These are phyloP conservation scores for Streptanthus diversifolius DNA, from an alignment of 345 rosid genomes.

Conservation along the genomic window DNA sequence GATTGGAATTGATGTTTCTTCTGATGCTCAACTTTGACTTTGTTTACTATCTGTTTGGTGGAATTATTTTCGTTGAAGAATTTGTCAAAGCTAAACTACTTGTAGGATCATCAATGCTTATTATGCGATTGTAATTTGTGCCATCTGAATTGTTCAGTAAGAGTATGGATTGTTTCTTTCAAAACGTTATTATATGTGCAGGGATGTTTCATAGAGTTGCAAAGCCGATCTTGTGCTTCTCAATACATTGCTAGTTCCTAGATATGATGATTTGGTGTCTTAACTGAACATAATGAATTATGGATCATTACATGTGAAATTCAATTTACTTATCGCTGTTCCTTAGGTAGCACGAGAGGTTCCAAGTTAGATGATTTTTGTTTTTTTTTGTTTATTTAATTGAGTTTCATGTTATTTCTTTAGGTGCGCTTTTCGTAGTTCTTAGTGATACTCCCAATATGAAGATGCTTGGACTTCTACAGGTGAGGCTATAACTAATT, in stretches of 20 bases:
- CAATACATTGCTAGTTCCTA: not conserved
- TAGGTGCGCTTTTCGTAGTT: conserved; percentile 87
- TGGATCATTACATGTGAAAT: not conserved
- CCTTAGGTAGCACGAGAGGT: not conserved
- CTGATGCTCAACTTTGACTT: not conserved
- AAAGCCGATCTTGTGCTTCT: not conserved
- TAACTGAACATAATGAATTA: not conserved
- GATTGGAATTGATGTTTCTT: not conserved
- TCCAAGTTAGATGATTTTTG: not conserved
- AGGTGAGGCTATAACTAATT: conserved; percentile 44
- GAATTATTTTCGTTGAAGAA: not conserved
- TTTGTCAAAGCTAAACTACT: not conserved
- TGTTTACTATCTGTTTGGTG: not conserved
- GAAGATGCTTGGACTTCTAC: conserved; percentile 95
- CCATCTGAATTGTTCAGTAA: not conserved
- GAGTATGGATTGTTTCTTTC: not conserved
- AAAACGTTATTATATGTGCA: not conserved
- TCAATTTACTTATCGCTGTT: not conserved
- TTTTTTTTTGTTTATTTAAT: not conserved
- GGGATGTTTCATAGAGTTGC: not conserved
- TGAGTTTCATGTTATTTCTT: conserved; percentile 23
- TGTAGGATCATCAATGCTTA: not conserved
- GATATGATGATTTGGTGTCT: not conserved
- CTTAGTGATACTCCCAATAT: conserved; percentile 77
- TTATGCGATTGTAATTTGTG: not conserved